phyloP scores from a whole-genome alignment of 352 stramenopile genomes.

The Globisporangium spinosum region DNA sequence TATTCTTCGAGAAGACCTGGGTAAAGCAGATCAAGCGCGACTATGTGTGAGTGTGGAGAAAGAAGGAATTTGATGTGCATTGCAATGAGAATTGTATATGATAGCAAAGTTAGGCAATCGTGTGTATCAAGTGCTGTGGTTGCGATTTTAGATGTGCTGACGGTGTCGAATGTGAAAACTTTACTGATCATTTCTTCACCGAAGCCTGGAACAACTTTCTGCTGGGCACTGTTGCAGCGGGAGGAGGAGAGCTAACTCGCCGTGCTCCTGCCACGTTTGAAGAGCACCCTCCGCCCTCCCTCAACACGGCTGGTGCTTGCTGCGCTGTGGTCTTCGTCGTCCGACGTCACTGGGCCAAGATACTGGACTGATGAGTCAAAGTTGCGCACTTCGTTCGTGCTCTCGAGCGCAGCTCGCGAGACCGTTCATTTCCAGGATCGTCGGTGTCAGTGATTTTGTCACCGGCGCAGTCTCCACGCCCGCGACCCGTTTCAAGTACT shows the following conservation, averaged over 20 bases:
- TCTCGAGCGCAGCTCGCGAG: not conserved
- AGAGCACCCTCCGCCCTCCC: not conserved
- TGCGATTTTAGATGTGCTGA: not conserved
- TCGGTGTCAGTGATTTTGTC: not conserved
- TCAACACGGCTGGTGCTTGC: not conserved
- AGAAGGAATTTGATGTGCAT: not conserved
- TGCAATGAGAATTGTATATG: not conserved
- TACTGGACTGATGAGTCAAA: conserved; percentile 17
- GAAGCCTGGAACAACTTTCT: not conserved
- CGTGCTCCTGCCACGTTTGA: not conserved
- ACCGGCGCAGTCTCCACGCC: conserved; percentile 4
- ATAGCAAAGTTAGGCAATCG: not conserved
- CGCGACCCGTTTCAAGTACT: conserved; percentile 18
- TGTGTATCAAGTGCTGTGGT: not conserved
- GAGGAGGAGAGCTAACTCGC: not conserved
- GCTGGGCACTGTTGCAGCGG: not conserved
- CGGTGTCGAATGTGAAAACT: not conserved
- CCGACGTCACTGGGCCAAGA: not conserved
- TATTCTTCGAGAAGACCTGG: conserved; percentile 44
- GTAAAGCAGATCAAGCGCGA: conserved; percentile 32
- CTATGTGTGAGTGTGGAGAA: conserved; percentile 25
- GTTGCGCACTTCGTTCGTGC: conserved; percentile 13
- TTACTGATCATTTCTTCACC: not conserved
- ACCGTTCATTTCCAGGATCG: not conserved
- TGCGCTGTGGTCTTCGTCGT: not conserved